These are phyloP conservation scores for Acrodontium crateriforme DNA, from an alignment of 2,329 filamentous ascomycete species.

Conservation along the genomic window DNA sequence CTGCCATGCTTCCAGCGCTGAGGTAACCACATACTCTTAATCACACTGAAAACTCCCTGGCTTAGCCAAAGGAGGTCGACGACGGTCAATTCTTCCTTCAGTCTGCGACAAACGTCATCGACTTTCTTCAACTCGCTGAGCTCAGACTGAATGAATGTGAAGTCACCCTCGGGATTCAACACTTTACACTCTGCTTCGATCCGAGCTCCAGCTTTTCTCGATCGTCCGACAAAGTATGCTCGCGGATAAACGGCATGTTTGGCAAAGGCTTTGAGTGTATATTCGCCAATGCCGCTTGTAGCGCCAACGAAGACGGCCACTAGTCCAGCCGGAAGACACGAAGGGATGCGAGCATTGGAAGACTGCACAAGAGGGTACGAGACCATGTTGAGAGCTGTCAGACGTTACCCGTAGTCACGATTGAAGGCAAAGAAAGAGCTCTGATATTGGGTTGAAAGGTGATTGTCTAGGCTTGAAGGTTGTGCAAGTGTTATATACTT, in stretches of 20 bases:
- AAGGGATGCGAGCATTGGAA: conserved; percentile 23
- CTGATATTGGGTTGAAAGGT: too few relatives aligned
- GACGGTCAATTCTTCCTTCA: conserved; percentile 32
- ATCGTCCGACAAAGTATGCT: conserved; percentile 37
- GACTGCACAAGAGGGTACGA: conserved; percentile 16
- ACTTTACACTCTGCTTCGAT: conserved; percentile 30
- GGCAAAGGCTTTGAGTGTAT: conserved; percentile 33
- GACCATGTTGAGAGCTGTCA: conserved; percentile 27
- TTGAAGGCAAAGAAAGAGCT: too few relatives aligned
- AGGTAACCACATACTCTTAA: conserved; percentile 6
- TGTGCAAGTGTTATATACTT: too few relatives aligned
- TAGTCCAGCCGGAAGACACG: conserved; percentile 24
- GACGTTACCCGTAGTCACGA: too few relatives aligned
- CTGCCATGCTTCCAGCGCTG: neutral
- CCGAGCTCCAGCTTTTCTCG: conserved; percentile 25
- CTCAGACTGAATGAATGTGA: conserved; percentile 35
- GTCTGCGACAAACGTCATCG: conserved; percentile 35
- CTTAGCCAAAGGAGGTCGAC: conserved; percentile 41
- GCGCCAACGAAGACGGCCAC: conserved; percentile 39
- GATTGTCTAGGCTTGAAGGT: too few relatives aligned
- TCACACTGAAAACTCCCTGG: conserved; percentile 25
- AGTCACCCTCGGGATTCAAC: conserved; percentile 32
- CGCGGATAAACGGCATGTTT: conserved; percentile 26
- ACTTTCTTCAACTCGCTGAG: conserved; percentile 35
- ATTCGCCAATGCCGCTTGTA: conserved; percentile 39